Percentiles rank a stretch among this genome's conserved stretches.
These are phyloP conservation scores for Penicillium salamii DNA, from an alignment of 495 filamentous ascomycete species.

Conservation along the genomic window DNA sequence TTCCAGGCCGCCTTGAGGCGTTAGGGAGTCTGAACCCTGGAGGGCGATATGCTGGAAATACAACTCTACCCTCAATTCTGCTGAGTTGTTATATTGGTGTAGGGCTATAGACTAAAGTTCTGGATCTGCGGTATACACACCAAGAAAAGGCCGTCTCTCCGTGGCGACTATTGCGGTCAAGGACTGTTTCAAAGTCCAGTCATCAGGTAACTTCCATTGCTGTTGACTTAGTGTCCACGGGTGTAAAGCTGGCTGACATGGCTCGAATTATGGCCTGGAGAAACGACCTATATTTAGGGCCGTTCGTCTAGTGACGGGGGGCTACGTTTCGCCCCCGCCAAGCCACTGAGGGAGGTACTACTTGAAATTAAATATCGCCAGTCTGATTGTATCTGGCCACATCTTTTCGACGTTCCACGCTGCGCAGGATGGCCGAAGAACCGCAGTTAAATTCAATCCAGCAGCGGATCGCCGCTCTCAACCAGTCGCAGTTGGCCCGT, in stretches of 20 bases:
- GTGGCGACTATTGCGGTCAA: background rate
- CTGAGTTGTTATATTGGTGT: background rate
- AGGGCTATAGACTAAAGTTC: background rate
- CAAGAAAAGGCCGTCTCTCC: background rate
- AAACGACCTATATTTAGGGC: background rate
- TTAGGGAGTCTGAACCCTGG: constrained; percentile 22
- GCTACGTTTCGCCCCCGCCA: constrained; percentile 18
- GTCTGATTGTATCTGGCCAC: background rate
- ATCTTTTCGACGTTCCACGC: background rate
- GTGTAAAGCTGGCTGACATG: no score
- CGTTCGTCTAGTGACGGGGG: background rate
- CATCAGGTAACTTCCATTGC: background rate
- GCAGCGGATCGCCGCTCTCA: constrained; percentile 58
- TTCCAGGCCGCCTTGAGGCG: constrained; percentile 23
- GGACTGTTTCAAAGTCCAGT: no score
- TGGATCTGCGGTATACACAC: background rate
- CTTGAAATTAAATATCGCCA: background rate
- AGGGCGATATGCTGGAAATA: constrained; percentile 16
- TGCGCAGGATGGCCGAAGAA: constrained; percentile 32
- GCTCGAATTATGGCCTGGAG: no score
- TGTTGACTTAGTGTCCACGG: background rate
- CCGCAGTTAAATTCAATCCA: constrained; percentile 51
- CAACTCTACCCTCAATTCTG: constrained; percentile 1
- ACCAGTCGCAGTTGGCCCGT: constrained; percentile 53
- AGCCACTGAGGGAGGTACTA: constrained; percentile 11